Conservation (phyloP, 495 filamentous ascomycete species). For the Hypomontagnella submonticulosa region DNA sequence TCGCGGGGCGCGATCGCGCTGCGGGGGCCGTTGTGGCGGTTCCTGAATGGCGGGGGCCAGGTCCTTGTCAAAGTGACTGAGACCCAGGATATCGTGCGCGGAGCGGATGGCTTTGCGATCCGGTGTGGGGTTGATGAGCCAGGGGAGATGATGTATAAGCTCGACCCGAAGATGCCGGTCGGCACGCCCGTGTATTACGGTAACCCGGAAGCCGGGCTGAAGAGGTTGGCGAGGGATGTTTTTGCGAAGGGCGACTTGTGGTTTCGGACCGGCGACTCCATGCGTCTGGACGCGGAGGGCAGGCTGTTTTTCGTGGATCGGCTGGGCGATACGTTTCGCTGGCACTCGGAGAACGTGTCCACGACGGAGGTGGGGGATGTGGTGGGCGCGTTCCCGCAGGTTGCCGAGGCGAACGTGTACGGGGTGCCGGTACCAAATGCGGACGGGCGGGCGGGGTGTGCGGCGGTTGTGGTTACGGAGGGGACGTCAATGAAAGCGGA, state of each 20-base stretch:
- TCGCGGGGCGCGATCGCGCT: conserved; percentile 71
- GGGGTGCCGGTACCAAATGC: conserved; percentile 76
- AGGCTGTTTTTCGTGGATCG: conserved; percentile 81
- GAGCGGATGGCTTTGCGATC: conserved; percentile 72
- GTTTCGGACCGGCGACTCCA: conserved; percentile 79
- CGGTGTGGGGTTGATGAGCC: conserved; percentile 66
- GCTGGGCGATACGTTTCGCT: conserved; percentile 82
- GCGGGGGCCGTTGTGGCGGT: conserved; percentile 69
- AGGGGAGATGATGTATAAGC: conserved; percentile 78
- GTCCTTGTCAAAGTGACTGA: conserved; percentile 74
- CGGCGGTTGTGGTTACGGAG: conserved; percentile 61
- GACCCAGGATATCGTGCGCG: conserved; percentile 70
- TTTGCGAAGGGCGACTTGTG: conserved; percentile 79
- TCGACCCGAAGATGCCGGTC: conserved; percentile 53
- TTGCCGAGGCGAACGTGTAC: conserved; percentile 82
- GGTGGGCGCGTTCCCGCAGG: conserved; percentile 69
- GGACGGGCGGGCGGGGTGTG: conserved; percentile 78
- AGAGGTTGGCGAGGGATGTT: conserved; percentile 74
- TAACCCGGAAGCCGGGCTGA: conserved; percentile 69
- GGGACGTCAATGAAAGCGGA: conserved; percentile 35
- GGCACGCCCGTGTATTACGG: conserved; percentile 75
- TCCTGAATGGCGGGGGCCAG: conserved; percentile 59
- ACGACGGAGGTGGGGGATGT: conserved; percentile 79
- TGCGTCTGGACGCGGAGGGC: conserved; percentile 70
- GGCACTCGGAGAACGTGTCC: conserved; percentile 85